Evolutionary conservation across 1,284 basidiomycete species (phyloP).

Genomic region (Tilletia horrida): DNA sequence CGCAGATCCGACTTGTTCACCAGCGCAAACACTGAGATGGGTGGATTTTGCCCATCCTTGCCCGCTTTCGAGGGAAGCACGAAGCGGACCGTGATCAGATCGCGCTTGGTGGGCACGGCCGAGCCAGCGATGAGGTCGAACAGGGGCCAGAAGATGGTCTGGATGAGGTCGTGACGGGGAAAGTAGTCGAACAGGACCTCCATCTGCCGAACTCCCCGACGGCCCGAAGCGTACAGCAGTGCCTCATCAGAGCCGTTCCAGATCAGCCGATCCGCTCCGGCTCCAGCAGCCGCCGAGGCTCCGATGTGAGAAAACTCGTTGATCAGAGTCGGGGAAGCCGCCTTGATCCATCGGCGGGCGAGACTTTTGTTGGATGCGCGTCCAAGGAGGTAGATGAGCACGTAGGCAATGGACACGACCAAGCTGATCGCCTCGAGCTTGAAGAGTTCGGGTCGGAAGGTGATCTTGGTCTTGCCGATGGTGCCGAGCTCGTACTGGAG

Average conservation of each 20-base stretch:
- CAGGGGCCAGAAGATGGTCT: constrained; percentile 27
- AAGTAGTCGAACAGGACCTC: constrained; percentile 30
- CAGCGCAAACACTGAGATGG: constrained; percentile 46
- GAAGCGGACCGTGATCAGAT: constrained; percentile 43
- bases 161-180: constrained; percentile 46
- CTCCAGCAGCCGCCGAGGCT: constrained; percentile 29
- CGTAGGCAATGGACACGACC: constrained; percentile 32
- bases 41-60: background rate
- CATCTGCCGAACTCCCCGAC: constrained; percentile 37
- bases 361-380: constrained; percentile 36
- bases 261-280: constrained; percentile 26
- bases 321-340: constrained; percentile 31
- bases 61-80: constrained; percentile 31
- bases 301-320: constrained; percentile 26
- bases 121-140: constrained; percentile 37
- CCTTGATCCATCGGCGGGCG: constrained; percentile 30
- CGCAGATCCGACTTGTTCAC: constrained; percentile 46
- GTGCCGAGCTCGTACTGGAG: background rate
- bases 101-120: constrained; percentile 28
- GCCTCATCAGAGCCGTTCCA: constrained; percentile 52
- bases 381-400: constrained; percentile 39
- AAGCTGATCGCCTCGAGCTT: constrained; percentile 37
- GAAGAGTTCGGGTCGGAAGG: constrained; percentile 25
- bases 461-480: constrained; percentile 12
- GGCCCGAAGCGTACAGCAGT: constrained; percentile 48